Evolutionary conservation across 176 grass and related monocot species (phyloP), one percentile per base, ranked within the genome.

Genomic region (Oryza rufipogon): DNA sequence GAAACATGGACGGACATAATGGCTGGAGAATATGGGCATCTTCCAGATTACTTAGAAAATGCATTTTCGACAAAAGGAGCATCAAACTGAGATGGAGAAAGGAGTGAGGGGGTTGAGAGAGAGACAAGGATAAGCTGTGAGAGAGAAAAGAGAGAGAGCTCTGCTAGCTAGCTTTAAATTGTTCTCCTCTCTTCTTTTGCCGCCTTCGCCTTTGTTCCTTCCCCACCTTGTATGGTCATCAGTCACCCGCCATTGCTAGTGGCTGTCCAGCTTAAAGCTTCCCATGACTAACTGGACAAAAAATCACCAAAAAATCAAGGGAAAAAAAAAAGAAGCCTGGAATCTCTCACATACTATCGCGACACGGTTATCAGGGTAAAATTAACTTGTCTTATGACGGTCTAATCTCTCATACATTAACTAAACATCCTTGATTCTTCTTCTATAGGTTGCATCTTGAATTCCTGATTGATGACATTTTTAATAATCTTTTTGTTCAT

Each of bases 261-360:
- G 89, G 75, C 25, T 85, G 81, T 84, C 44, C 89, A 86, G 89
- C 87, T 92, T 82, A 89, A 94, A 94, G 83, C 87, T 76, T 72
- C 45, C 47, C 69, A 7, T 45, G 86, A 78, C 81, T 30, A 83
- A 67, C 72, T 90, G 79, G 76, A 64, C 56, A 38, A 85, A 84
- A 83, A 44, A 68, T 13, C 73, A 86, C 73, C 52, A 9, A 82
- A 14, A 74, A 48, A 32, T 32, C 36, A 7, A n/a, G 25, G 74
- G 75, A 83, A 19, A 56, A 56, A 28, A n/a, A 54, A 52, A 14
- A 1, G 1, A 9, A 86, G 49, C 33, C 86, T 51, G 38, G 86
- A 70, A 78, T 77, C 78, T 76, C 49, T 82, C 68, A 46, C 36
- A 4, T 33, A 45, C 48, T 45, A 44, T 44, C 42, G 42, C 9